A percentile compares a stretch with the other conserved stretches of the same genome.
Evolutionary conservation across 192 early-diverging fungal genomes (phyloP).

Genomic region (Allomyces macrogynus): DNA sequence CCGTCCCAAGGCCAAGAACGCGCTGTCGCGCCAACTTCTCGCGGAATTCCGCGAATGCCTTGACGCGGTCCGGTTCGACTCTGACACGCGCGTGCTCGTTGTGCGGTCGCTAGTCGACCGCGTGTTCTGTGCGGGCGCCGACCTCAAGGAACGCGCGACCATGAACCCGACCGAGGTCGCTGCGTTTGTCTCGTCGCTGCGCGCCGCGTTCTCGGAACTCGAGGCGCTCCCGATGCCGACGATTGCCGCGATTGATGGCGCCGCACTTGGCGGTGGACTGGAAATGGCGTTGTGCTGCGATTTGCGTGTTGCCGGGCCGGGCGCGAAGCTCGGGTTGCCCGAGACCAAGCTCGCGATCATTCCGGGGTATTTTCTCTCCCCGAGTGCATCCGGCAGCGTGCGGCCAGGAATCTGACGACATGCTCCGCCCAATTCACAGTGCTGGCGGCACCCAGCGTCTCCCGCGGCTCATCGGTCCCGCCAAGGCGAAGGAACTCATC

Average conservation of each 20-base stretch:
- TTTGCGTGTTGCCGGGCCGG: conserved; percentile 59
- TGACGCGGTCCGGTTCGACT: conserved; percentile 34
- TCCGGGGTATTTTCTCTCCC: too few relatives aligned
- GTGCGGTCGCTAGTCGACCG: conserved; percentile 53
- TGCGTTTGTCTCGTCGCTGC: conserved; percentile 57
- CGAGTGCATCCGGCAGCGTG: too few relatives aligned
- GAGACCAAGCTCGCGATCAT: conserved; percentile 90
- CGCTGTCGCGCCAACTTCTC: conserved; percentile 62
- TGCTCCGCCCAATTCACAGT: conserved; percentile 13
- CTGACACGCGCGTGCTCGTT: conserved; percentile 51
- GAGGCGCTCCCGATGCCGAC: conserved; percentile 80
- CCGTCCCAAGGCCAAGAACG: conserved; percentile 70
- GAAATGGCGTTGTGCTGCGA: conserved; percentile 81
- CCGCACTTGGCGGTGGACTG: conserved; percentile 78
- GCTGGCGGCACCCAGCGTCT: conserved; percentile 90
- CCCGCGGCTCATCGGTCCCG: conserved; percentile 61
- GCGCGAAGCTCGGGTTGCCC: conserved; percentile 65
- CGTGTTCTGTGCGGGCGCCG: conserved; percentile 89
- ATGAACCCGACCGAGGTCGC: conserved; percentile 61
- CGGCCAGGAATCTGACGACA: background rate
- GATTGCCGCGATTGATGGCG: conserved; percentile 82
- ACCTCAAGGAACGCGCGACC: conserved; percentile 73
- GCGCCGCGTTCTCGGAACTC: conserved; percentile 56
- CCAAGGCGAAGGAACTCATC: conserved; percentile 82
- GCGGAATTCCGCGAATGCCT: conserved; percentile 44